Base-by-base conservation (phyloP, 1,139 yeast genomes). In the Insectozyma bohioensis region DNA sequence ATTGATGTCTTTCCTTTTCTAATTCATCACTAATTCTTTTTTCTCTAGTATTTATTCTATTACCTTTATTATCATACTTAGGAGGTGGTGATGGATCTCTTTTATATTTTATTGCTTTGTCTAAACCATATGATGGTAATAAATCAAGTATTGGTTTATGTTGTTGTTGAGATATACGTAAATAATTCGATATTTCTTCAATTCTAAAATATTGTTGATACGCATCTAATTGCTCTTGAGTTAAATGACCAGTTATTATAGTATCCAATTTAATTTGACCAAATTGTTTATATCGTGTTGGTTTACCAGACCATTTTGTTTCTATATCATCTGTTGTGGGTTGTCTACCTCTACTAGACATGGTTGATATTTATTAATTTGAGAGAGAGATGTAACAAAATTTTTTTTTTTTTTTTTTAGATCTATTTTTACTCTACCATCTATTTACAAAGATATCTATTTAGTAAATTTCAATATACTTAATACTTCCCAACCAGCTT, bases 401-500 rank as follows among this genome's bases (percentile, higher is more conserved):
- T 19, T 10, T 2, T 6, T 16, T 23, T 32, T 22, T 27, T 32
- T 32, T 32, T 20, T 23, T 28, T 20, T 12, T 20, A n/a, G n/a
- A n/a, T n/a, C n/a, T n/a, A n/a, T n/a, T n/a, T n/a, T n/a, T n/a
- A n/a, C n/a, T n/a, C n/a, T n/a, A n/a, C n/a, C n/a, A n/a, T 26
- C 9, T 24, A 14, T 24, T 14, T 24, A 6, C 15, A 10, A 15
- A 8, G n/a, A n/a, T n/a, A n/a, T 24, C 30, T 25, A 28, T 37
- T 46, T 49, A 35, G 37, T 35, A 37, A 82, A 80, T 41, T 73
- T 67, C 52, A 80, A 70, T 10, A 92, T 82, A 40, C 86, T 75
- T 23, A 92, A 63, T n/a, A 85, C 92, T 56, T 92, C 98, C 96
- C 97, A 87, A 0, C 97, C 97, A 0, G 97, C 96, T 48, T 85